Evolutionary conservation across 1,284 basidiomycete species (phyloP).

Genomic region (Phellinidium pouzarii): DNA sequence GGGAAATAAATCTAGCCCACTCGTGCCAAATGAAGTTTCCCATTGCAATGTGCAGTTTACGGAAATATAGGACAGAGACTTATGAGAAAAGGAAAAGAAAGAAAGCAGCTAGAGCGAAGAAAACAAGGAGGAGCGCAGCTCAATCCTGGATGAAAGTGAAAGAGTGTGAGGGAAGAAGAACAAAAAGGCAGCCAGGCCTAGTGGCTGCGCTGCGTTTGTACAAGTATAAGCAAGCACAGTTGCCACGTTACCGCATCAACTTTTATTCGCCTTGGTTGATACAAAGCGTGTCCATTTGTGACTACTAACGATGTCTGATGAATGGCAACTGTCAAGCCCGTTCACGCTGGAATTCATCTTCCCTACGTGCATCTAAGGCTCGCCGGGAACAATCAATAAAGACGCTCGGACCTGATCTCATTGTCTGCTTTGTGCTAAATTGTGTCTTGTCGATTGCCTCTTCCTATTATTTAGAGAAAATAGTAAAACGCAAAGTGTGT

Average conservation of each 20-base stretch:
- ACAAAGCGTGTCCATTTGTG: background rate
- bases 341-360: too few species aligned
- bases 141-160: conserved; percentile 23
- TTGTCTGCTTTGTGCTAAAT: too few species aligned
- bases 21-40: conserved; percentile 81
- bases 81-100: conserved; percentile 16
- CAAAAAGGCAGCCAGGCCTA: conserved; percentile 22
- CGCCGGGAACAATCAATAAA: too few species aligned
- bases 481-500: too few species aligned
- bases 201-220: conserved; percentile 23
- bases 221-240: conserved; percentile 23
- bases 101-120: conserved; percentile 21
- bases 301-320: background rate
- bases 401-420: too few species aligned
- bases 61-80: background rate
- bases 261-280: background rate
- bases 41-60: conserved; percentile 38
- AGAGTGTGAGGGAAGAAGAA: conserved; percentile 29
- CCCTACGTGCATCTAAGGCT: too few species aligned
- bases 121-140: conserved; percentile 29
- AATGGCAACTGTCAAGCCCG: too few species aligned
- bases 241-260: conserved; percentile 20
- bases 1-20: conserved; percentile 63
- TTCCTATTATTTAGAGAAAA: too few species aligned
- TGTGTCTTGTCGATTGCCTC: too few species aligned